phyloP scores from a whole-genome alignment of 345 rosid genomes.

The Eucalyptus marginata region DNA sequence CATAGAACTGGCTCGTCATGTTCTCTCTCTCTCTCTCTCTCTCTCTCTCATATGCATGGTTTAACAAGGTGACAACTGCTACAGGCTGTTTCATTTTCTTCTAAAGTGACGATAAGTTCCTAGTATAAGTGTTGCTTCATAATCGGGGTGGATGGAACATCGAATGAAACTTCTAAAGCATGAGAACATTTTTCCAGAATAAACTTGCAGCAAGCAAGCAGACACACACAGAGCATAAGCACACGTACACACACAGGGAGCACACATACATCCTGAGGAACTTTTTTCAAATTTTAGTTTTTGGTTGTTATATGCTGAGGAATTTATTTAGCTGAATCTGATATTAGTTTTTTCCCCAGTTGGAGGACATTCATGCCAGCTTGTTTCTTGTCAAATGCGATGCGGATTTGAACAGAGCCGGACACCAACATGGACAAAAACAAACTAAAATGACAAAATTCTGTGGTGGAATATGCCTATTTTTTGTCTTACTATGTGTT shows the following conservation, averaged over 20 bases:
- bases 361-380: slow-evolving; percentile 41
- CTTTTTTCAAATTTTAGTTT: neutral
- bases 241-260: neutral
- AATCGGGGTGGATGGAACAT: neutral
- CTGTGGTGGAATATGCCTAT: slow-evolving; percentile 32
- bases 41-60: neutral
- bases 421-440: slow-evolving; percentile 23
- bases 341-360: neutral
- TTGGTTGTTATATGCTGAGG: neutral
- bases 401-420: slow-evolving; percentile 16
- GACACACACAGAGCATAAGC: neutral
- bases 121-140: neutral
- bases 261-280: neutral
- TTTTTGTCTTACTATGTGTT: slow-evolving; percentile 21
- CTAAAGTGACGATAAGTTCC: neutral
- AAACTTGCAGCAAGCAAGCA: neutral
- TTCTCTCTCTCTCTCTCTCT: neutral
- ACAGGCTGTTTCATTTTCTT: neutral
- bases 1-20: neutral
- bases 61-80: neutral
- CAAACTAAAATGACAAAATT: slow-evolving; percentile 30
- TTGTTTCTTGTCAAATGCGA: slow-evolving; percentile 38
- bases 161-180: neutral
- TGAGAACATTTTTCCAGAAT: neutral
- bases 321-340: neutral